A percentile compares a stretch with the other conserved stretches of the same genome.
Evolutionary conservation across 2,329 filamentous ascomycete genomes (phyloP).

Genomic region (Clathrospora elynae): DNA sequence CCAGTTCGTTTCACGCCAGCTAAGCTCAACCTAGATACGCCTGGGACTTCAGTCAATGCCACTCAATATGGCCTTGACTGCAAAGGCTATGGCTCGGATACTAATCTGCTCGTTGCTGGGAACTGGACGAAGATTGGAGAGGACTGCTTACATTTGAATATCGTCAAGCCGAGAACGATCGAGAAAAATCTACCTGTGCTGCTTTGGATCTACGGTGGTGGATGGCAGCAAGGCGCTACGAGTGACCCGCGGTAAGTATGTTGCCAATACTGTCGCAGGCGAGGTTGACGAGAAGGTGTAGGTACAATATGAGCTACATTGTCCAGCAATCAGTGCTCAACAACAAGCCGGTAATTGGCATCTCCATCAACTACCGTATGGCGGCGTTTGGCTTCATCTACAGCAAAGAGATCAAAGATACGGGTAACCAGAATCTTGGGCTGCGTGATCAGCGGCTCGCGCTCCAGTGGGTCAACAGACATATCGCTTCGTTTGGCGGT

Average conservation of each 20-base stretch:
- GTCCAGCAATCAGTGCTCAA: conserved; percentile 39
- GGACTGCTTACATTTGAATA: conserved; percentile 55
- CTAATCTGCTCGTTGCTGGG: conserved; percentile 25
- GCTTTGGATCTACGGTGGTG: conserved; percentile 44
- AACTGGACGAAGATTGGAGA: conserved; percentile 36
- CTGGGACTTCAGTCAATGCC: conserved; percentile 21
- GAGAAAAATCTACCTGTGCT: conserved; percentile 31
- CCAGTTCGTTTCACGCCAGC: conserved; percentile 35
- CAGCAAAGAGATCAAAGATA: conserved; percentile 46
- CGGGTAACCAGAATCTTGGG: conserved; percentile 55
- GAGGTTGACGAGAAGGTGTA: neutral
- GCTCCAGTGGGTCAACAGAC: conserved; percentile 64
- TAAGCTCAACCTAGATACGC: conserved; percentile 18
- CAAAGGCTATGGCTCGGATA: conserved; percentile 36
- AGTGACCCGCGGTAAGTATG: conserved; percentile 35
- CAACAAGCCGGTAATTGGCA: conserved; percentile 38
- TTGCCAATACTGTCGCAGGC: neutral
- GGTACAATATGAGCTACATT: conserved; percentile 42
- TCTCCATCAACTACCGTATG: conserved; percentile 55
- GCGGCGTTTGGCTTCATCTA: conserved; percentile 58
- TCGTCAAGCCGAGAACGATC: conserved; percentile 31
- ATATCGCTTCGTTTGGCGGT: conserved; percentile 61
- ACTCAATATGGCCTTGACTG: conserved; percentile 38
- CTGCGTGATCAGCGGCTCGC: conserved; percentile 66
- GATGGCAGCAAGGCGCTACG: conserved; percentile 41